These are phyloP conservation scores for Scedosporium apiospermum DNA, from an alignment of 2,329 filamentous ascomycete species.

Conservation along the genomic window DNA sequence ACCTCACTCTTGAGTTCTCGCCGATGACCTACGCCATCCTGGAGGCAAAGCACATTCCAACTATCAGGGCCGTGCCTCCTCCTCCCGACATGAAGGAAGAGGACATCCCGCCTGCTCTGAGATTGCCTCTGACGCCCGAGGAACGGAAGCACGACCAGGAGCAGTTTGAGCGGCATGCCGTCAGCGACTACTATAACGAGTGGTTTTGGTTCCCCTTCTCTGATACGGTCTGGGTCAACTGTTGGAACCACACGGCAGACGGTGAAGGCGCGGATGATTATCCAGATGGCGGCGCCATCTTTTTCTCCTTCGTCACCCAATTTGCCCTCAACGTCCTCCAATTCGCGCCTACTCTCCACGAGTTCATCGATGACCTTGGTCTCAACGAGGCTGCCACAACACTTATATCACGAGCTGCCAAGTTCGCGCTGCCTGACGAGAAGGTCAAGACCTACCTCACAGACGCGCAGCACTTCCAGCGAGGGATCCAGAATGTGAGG, in stretches of 20 bases:
- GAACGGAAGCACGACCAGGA: conserved; percentile 22
- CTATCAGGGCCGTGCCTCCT: conserved; percentile 33
- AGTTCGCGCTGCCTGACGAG: conserved; percentile 18
- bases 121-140: conserved; percentile 19
- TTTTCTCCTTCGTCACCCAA: conserved; percentile 19
- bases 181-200: conserved; percentile 33
- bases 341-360: conserved; percentile 9
- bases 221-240: conserved; percentile 34
- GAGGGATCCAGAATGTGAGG: conserved; percentile 34
- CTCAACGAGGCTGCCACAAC: conserved; percentile 13
- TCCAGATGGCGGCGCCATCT: conserved; percentile 21
- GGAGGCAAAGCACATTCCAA: conserved; percentile 30
- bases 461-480: conserved; percentile 37
- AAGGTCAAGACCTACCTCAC: conserved; percentile 13
- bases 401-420: conserved; percentile 24
- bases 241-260: conserved; percentile 29
- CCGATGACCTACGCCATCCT: conserved; percentile 37
- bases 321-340: conserved; percentile 14
- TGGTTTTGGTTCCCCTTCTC: conserved; percentile 43
- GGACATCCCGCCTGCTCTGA: conserved; percentile 28
- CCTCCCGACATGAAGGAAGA: conserved; percentile 17
- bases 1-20: conserved; percentile 36
- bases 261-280: conserved; percentile 22
- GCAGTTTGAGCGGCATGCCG: conserved; percentile 27
- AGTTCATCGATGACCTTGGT: conserved; percentile 15